Percentiles rank a stretch among this genome's conserved stretches.
These are phyloP conservation scores for Salix arbutifolia DNA, from an alignment of 345 rosid genomes.

Conservation along the genomic window DNA sequence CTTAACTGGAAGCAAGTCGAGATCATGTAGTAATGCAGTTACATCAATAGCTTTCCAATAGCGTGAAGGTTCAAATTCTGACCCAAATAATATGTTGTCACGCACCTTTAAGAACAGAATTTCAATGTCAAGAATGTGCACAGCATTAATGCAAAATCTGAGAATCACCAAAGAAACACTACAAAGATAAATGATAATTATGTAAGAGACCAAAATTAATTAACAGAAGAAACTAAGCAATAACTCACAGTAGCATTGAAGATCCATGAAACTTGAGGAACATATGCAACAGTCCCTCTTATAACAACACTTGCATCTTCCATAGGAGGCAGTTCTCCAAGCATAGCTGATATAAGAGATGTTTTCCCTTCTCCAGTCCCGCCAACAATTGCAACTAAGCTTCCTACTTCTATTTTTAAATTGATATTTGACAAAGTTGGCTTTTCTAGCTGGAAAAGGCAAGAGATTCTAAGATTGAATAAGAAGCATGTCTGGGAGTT, in stretches of 20 bases:
- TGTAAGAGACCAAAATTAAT: background rate
- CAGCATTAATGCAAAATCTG: background rate
- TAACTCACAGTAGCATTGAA: constrained; percentile 92
- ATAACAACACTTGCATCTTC: constrained; percentile 53
- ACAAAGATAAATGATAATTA: background rate
- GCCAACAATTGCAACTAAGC: constrained; percentile 95
- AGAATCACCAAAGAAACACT: background rate
- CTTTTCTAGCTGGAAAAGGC: constrained; percentile 61
- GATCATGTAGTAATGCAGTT: constrained; percentile 86
- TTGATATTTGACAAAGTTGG: constrained; percentile 83
- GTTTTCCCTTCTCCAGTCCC: constrained; percentile 99
- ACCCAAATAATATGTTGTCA: constrained; percentile 88
- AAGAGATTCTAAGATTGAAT: background rate
- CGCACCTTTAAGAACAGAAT: constrained; percentile 53
- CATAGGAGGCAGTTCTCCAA: constrained; percentile 86
- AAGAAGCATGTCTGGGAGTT: background rate
- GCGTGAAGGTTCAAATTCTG: constrained; percentile 58
- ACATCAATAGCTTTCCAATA: constrained; percentile 78
- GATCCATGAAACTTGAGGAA: constrained; percentile 98
- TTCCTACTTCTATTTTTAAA: constrained; percentile 78
- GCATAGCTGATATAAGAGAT: constrained; percentile 93
- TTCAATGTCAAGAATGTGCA: background rate
- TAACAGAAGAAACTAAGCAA: background rate
- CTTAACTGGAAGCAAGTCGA: constrained; percentile 68
- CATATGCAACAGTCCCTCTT: constrained; percentile 90